phyloP scores from a whole-genome alignment of 495 filamentous ascomycete genomes.

The Aspergillus funiculosus region DNA sequence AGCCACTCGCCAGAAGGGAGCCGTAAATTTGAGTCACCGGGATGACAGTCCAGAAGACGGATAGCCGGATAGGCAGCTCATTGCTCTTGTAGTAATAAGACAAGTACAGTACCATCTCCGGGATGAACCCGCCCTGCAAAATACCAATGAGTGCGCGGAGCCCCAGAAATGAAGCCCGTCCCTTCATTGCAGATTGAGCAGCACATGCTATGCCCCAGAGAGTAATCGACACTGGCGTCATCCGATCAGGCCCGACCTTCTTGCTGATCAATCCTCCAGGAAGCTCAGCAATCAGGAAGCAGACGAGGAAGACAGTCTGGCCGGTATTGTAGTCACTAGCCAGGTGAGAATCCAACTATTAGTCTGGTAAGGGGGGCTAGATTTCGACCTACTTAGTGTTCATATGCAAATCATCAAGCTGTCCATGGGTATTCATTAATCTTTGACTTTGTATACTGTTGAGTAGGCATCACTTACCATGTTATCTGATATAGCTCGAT shows the following conservation, averaged over 20 bases:
- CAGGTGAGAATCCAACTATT: background rate
- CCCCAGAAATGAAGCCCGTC: slow-evolving; percentile 25
- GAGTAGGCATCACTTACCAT: no score
- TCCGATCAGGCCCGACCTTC: no score
- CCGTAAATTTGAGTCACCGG: slow-evolving; percentile 34
- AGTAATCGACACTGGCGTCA: no score
- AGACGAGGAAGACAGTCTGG: background rate
- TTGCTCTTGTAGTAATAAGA: slow-evolving; percentile 34
- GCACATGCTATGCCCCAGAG: slow-evolving; percentile 5
- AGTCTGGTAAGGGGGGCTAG: background rate
- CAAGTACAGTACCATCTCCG: background rate
- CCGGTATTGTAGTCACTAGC: background rate
- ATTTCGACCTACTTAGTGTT: background rate
- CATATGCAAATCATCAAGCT: background rate
- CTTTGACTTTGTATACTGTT: no score
- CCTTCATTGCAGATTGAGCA: slow-evolving; percentile 21
- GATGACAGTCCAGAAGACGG: slow-evolving; percentile 45
- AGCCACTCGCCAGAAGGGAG: slow-evolving; percentile 45
- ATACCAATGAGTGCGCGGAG: slow-evolving; percentile 30
- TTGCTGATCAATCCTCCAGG: background rate
- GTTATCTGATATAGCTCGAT: background rate
- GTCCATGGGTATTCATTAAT: no score
- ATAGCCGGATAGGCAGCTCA: slow-evolving; percentile 46
- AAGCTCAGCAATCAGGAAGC: background rate
- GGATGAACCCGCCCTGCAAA: slow-evolving; percentile 35